Percentiles rank a stretch among this genome's conserved stretches.
Evolutionary conservation across 805 yeast genomes (phyloP).

Genomic region (Saccharomycopsis fermentans): DNA sequence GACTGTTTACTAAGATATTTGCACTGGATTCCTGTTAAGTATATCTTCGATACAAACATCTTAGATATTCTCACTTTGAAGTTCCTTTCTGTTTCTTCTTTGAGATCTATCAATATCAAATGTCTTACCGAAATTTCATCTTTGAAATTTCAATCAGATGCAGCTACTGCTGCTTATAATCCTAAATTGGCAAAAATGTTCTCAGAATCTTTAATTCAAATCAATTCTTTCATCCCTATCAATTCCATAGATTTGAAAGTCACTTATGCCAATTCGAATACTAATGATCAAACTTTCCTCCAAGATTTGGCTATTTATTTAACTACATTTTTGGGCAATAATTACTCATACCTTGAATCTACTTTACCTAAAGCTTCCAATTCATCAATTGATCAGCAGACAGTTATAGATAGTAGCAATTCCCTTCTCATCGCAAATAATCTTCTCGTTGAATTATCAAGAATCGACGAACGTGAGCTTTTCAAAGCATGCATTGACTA

Average conservation of each 20-base stretch:
- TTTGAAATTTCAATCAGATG: conserved; percentile 43
- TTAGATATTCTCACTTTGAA: conserved; percentile 62
- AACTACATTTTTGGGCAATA: conserved; percentile 72
- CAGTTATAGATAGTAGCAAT: conserved; percentile 41
- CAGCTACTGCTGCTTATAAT: conserved; percentile 29
- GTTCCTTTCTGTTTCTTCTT: conserved; percentile 67
- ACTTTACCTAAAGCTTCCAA: background rate
- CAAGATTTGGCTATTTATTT: conserved; percentile 93
- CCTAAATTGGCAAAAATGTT: conserved; percentile 59
- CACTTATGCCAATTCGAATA: conserved; percentile 63
- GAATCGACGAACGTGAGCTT: conserved; percentile 89
- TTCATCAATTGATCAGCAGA: conserved; percentile 8
- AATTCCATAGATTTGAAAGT: conserved; percentile 52
- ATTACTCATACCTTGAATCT: conserved; percentile 51
- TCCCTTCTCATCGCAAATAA: conserved; percentile 63
- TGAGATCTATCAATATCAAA: conserved; percentile 77
- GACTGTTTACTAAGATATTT: conserved; percentile 74
- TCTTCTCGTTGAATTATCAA: conserved; percentile 74
- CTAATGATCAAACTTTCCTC: conserved; percentile 84
- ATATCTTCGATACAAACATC: conserved; percentile 79
- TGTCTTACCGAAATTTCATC: conserved; percentile 87
- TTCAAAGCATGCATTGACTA: conserved; percentile 93
- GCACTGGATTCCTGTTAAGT: conserved; percentile 90
- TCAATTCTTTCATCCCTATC: conserved; percentile 61
- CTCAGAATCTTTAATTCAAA: conserved; percentile 59